phyloP scores from a whole-genome alignment of 1,284 basidiomycete species.

The Coniophora puteana region DNA sequence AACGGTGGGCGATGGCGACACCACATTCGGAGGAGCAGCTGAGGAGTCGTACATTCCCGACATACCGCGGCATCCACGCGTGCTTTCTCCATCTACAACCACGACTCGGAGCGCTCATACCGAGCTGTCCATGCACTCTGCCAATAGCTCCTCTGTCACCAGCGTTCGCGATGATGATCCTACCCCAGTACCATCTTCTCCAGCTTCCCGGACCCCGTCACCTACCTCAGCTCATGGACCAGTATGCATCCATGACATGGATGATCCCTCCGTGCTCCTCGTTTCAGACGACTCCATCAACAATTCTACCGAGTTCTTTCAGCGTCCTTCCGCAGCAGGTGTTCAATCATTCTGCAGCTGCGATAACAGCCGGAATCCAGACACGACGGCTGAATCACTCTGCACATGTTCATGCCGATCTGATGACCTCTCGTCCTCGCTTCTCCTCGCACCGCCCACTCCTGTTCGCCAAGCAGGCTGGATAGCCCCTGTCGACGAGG shows the following conservation, averaged over 20 bases:
- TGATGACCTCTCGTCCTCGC: constrained; percentile 4
- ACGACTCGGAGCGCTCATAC: constrained; percentile 29
- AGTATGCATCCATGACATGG: constrained; percentile 50
- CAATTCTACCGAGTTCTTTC: constrained; percentile 4
- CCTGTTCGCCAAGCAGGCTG: constrained; percentile 47
- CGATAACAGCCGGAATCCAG: neutral
- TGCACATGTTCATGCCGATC: constrained; percentile 9
- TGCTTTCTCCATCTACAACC: constrained; percentile 33
- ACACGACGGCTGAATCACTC: constrained; percentile 5
- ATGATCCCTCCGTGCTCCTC: constrained; percentile 35
- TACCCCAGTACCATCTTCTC: too few relatives aligned
- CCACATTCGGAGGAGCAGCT: constrained; percentile 9
- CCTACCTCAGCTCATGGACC: constrained; percentile 12
- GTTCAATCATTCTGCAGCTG: neutral
- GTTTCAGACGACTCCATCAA: constrained; percentile 13
- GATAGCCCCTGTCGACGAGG: constrained; percentile 49
- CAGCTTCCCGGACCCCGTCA: too few relatives aligned
- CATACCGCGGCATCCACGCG: constrained; percentile 27
- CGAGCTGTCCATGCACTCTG: constrained; percentile 27
- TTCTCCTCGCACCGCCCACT: constrained; percentile 8
- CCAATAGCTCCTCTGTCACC: constrained; percentile 30
- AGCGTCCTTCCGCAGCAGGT: neutral
- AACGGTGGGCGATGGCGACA: neutral
- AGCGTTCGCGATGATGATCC: constrained; percentile 27
- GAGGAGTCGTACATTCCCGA: constrained; percentile 24